Evolutionary conservation across 208 protist species (phyloP), one percentile per base, ranked within the genome.

Genomic region (Balamuthia mandrillaris): DNA sequence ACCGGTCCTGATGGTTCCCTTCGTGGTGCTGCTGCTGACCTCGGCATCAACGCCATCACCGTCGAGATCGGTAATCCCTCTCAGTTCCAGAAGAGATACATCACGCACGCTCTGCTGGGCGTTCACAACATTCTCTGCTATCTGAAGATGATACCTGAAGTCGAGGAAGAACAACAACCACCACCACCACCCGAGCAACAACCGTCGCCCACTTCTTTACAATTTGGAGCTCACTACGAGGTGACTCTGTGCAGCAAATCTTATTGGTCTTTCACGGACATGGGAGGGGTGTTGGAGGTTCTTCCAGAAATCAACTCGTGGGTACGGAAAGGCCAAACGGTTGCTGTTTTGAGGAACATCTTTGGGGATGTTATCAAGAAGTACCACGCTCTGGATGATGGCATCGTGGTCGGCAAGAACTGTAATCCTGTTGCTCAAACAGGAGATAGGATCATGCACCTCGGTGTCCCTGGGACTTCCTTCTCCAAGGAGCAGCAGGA

Each of bases 61-160:
- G 88, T 90, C 16, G 88, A 90, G 42, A 89, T 90, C 24, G 88
- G 88, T 12, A 81, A 90, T 51, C 87, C 87, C 0, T 61, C 58
- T 21, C 29, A 27, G 44, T 83, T 89, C 61, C 87, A 89, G 29
- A 18, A 29, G 61, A 56, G 84, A 35, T 86, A 79, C 52, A 85
- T 90, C 56, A 61, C 58, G 44, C 29, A 35, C 41, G 85, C 87
- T n/a, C 54, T 79, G 44, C 29, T 82, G 31, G 87, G 87, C 4
- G 61, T 90, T 7, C 60, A 87, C 39, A 88, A 89, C 56, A 88
- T 90, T 39, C 3, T 90, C 24, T 35, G 54, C 4, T 72, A 27
- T 41, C 35, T 89, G 4, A 84, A 88, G 27, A 89, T 89, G 87
- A 65, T 89, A 21, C 45, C 72, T 14, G 39, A 54, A 31, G 70